phyloP scores from a whole-genome alignment of 805 yeast genomes.

The Saccharomycopsis sp. region DNA sequence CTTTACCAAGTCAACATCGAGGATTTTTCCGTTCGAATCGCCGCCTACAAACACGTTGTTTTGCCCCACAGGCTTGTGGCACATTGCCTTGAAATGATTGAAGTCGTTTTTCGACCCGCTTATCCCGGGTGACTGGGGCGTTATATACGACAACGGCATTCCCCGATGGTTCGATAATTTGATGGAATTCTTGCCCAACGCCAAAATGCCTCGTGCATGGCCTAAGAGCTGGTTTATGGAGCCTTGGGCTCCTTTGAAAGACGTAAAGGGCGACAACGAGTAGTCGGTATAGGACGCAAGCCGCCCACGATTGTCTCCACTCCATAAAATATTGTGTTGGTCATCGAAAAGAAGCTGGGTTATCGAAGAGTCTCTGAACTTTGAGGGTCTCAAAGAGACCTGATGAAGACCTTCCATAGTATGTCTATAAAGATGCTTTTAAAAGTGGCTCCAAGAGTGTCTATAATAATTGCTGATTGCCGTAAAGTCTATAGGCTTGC shows the following conservation, averaged over 20 bases:
- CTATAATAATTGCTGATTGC: too few species aligned
- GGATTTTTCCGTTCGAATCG: slow-evolving; percentile 23
- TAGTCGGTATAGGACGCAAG: slow-evolving; percentile 30
- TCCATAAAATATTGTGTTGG: slow-evolving; percentile 75
- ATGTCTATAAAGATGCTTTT: too few species aligned
- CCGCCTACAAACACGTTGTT: slow-evolving; percentile 9
- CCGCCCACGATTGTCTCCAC: slow-evolving; percentile 62
- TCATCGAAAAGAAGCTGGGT: slow-evolving; percentile 53
- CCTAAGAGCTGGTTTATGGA: slow-evolving; percentile 48
- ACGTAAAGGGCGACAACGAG: slow-evolving; percentile 42
- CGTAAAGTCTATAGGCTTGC: too few species aligned
- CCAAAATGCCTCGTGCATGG: slow-evolving; percentile 47
- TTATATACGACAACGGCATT: slow-evolving; percentile 31
- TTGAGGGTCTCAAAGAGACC: background rate
- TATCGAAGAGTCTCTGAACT: background rate
- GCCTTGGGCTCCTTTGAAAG: slow-evolving; percentile 45
- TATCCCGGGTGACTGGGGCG: slow-evolving; percentile 25
- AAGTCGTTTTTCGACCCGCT: slow-evolving; percentile 26
- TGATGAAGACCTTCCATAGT: slow-evolving; percentile 1
- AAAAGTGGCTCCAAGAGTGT: background rate
- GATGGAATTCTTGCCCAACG: slow-evolving; percentile 46
- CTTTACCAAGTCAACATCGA: slow-evolving; percentile 37
- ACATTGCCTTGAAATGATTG: slow-evolving; percentile 26
- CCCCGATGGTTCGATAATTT: slow-evolving; percentile 56
- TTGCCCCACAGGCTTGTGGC: slow-evolving; percentile 6